These are phyloP conservation scores for Piper betle DNA, from an alignment of 164 flowering plant species.

Conservation along the genomic window DNA sequence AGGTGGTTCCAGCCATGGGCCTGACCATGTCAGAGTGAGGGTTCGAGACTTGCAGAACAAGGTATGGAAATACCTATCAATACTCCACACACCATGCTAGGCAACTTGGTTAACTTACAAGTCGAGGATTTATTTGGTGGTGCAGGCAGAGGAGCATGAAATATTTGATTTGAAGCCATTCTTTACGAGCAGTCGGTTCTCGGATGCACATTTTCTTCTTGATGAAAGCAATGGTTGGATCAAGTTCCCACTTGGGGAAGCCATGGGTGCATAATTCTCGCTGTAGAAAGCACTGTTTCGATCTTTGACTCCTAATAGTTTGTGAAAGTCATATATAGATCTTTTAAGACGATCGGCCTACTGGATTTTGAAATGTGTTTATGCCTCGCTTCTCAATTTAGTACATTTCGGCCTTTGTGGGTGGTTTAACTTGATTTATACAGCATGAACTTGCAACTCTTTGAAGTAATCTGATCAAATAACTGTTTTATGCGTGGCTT, in stretches of 20 bases:
- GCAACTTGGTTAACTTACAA: too few relatives aligned
- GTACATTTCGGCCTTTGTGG: too few relatives aligned
- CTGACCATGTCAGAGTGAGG: conserved; percentile 57
- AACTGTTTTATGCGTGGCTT: too few relatives aligned
- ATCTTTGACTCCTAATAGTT: too few relatives aligned
- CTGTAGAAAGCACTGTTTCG: too few relatives aligned
- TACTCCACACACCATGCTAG: background rate
- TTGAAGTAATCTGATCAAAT: too few relatives aligned
- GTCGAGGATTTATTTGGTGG: background rate
- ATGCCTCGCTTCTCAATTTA: too few relatives aligned
- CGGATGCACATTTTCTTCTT: conserved; percentile 42
- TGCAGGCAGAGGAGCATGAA: conserved; percentile 75
- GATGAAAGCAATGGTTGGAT: conserved; percentile 42
- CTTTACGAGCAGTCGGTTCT: conserved; percentile 49
- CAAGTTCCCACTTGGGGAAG: conserved; percentile 23
- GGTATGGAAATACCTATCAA: conserved; percentile 26
- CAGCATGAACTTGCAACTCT: too few relatives aligned
- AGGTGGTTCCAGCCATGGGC: conserved; percentile 41
- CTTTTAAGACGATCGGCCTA: too few relatives aligned
- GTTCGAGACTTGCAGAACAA: conserved; percentile 62
- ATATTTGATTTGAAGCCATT: conserved; percentile 66
- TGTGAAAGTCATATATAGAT: too few relatives aligned
- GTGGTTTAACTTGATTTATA: too few relatives aligned
- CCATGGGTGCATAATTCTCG: background rate
- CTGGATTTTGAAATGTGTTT: too few relatives aligned